Conservation (phyloP, 352 stramenopile genomes). For the Phytophthora pisi region DNA sequence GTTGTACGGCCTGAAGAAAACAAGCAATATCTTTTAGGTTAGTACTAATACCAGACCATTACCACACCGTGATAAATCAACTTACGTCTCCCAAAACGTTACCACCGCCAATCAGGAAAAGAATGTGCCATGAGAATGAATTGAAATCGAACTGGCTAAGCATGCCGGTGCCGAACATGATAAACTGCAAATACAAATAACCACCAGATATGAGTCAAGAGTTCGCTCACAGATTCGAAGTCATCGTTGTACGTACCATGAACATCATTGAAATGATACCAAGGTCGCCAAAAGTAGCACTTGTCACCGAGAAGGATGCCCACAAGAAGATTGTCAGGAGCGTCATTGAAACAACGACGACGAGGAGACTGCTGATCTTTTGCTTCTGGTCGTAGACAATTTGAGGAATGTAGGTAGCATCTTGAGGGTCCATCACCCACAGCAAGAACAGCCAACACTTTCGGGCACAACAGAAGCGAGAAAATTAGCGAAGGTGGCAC, state of each 20-base stretch:
- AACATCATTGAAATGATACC: constrained; percentile 93
- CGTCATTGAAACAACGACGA: constrained; percentile 90
- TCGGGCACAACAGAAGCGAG: neutral
- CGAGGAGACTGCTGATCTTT: constrained; percentile 87
- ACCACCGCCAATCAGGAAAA: constrained; percentile 92
- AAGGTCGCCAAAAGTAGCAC: constrained; percentile 89
- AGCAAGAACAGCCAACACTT: constrained; percentile 91
- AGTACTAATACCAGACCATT: neutral
- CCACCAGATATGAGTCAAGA: neutral
- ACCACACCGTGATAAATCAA: neutral
- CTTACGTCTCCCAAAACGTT: constrained; percentile 92
- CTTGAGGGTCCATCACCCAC: constrained; percentile 85
- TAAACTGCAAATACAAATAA: constrained; percentile 47
- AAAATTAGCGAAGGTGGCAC: constrained; percentile 1
- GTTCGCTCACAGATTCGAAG: neutral
- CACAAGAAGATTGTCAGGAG: constrained; percentile 92
- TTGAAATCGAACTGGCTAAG: constrained; percentile 94
- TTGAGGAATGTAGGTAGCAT: constrained; percentile 91
- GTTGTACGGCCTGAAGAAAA: constrained; percentile 68
- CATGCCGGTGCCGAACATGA: constrained; percentile 90
- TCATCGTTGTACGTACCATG: constrained; percentile 58
- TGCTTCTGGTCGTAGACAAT: constrained; percentile 93
- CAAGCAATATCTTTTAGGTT: neutral
- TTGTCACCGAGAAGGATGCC: constrained; percentile 88
- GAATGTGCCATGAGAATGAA: constrained; percentile 94